Evolutionary conservation across 371 early-diverging fungal species (phyloP).

Genomic region (Mucor mucedo): DNA sequence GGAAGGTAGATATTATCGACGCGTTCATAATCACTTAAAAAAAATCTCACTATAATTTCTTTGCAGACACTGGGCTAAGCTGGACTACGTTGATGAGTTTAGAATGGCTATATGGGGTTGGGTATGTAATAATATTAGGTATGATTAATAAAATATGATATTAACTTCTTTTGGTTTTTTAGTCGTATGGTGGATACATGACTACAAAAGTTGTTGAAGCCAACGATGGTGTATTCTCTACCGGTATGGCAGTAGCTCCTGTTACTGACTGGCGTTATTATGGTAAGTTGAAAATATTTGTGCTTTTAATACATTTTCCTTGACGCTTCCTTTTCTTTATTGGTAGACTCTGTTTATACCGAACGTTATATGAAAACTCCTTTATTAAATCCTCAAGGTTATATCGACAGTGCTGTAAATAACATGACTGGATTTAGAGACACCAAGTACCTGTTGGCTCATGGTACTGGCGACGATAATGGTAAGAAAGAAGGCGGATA

Average conservation of each 20-base stretch:
- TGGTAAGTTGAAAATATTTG: constrained; percentile 38
- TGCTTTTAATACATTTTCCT: neutral
- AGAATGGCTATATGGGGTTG: constrained; percentile 95
- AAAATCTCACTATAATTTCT: neutral
- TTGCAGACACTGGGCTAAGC: constrained; percentile 57
- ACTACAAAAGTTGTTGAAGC: constrained; percentile 87
- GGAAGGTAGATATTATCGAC: constrained; percentile 53
- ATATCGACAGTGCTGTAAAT: constrained; percentile 76
- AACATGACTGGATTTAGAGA: constrained; percentile 85
- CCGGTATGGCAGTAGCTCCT: constrained; percentile 95
- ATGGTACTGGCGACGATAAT: constrained; percentile 93
- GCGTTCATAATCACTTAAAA: neutral
- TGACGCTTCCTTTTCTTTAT: neutral
- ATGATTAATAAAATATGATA: neutral
- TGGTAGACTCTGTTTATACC: constrained; percentile 89
- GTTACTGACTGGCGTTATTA: constrained; percentile 93
- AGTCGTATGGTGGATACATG: constrained; percentile 95
- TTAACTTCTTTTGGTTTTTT: constrained; percentile 1
- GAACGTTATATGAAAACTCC: constrained; percentile 97
- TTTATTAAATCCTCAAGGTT: constrained; percentile 76
- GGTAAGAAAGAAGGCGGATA: constrained; percentile 31
- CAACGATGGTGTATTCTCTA: constrained; percentile 78
- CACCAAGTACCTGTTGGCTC: constrained; percentile 81
- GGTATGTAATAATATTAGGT: constrained; percentile 36
- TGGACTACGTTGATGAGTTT: constrained; percentile 75